These are phyloP conservation scores for Syzygium aromaticum DNA, from an alignment of 345 rosid genomes.

Conservation along the genomic window DNA sequence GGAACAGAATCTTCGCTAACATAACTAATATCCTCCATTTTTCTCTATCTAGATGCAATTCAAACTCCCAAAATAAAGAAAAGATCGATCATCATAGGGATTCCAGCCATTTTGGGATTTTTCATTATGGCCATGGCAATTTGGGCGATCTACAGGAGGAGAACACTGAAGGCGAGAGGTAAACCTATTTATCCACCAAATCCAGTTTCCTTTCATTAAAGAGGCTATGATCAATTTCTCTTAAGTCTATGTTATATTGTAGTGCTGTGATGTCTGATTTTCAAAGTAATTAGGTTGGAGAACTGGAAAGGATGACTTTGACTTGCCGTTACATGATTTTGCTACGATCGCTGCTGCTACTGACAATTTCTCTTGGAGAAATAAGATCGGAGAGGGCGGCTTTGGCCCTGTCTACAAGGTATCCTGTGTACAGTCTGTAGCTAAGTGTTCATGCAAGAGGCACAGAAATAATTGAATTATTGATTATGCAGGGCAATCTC, in stretches of 20 bases:
- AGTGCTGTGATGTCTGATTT: conserved; percentile 3
- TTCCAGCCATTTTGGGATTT: not conserved
- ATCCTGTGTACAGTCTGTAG: not conserved
- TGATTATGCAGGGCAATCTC: conserved; percentile 25
- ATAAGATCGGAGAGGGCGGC: conserved; percentile 45
- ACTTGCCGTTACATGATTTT: conserved; percentile 29
- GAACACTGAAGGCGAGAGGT: not conserved
- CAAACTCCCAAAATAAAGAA: not conserved
- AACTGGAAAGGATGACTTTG: conserved; percentile 7
- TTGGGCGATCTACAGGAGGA: not conserved
- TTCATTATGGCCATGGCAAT: not conserved
- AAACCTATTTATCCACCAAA: not conserved
- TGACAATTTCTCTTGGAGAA: conserved; percentile 20
- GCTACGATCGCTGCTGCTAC: conserved; percentile 31
- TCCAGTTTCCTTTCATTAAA: conserved; percentile 12
- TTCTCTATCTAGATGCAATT: not conserved
- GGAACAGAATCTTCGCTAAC: not conserved
- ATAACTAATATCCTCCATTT: not conserved
- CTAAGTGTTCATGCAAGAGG: not conserved
- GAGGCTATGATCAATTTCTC: conserved; percentile 7
- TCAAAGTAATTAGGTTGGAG: not conserved
- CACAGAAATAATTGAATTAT: not conserved
- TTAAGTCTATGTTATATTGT: not conserved
- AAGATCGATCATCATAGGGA: not conserved
- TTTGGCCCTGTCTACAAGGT: conserved; percentile 49